A percentile compares a stretch with the other conserved stretches of the same genome.
Evolutionary conservation across 352 stramenopile species (phyloP).

Genomic region (Pythium rhizo-oryzae): DNA sequence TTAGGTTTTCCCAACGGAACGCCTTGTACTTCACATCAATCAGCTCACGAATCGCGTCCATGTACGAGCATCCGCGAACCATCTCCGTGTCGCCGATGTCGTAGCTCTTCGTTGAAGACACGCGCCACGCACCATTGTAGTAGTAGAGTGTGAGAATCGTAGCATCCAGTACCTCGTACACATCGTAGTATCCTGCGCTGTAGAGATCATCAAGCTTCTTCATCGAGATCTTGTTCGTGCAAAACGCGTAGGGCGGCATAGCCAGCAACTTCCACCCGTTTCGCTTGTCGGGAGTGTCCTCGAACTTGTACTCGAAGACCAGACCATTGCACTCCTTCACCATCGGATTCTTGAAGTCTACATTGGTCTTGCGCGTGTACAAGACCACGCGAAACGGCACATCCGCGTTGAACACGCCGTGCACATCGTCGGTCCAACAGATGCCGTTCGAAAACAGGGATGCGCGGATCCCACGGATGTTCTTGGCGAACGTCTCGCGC

Average conservation of each 20-base stretch:
- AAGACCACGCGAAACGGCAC: slow-evolving; percentile 3
- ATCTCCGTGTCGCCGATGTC: slow-evolving; percentile 1
- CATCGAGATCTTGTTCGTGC: slow-evolving; percentile 8
- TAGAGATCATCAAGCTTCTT: slow-evolving; percentile 7
- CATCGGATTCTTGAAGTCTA: slow-evolving; percentile 7
- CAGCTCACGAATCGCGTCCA: slow-evolving; percentile 2
- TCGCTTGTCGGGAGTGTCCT: no score
- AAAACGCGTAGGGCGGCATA: slow-evolving; percentile 1
- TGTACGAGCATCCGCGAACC: background rate
- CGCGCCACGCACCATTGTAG: background rate
- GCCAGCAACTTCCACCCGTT: slow-evolving; percentile 1
- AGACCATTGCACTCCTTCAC: slow-evolving; percentile 6
- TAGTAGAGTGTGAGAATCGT: background rate
- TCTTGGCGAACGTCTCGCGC: no score
- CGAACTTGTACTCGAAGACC: slow-evolving; percentile 1
- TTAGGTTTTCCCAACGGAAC: slow-evolving; percentile 2
- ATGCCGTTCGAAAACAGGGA: no score
- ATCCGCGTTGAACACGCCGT: background rate
- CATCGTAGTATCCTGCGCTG: slow-evolving; percentile 1
- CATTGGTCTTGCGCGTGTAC: background rate
- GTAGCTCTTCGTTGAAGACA: slow-evolving; percentile 2
- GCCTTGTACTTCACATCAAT: background rate
- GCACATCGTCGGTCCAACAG: slow-evolving; percentile 7
- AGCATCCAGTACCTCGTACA: slow-evolving; percentile 9
- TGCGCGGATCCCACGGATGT: no score